Evolutionary conservation across 345 rosid genomes (phyloP).

Genomic region (Gossypioides kirkii): DNA sequence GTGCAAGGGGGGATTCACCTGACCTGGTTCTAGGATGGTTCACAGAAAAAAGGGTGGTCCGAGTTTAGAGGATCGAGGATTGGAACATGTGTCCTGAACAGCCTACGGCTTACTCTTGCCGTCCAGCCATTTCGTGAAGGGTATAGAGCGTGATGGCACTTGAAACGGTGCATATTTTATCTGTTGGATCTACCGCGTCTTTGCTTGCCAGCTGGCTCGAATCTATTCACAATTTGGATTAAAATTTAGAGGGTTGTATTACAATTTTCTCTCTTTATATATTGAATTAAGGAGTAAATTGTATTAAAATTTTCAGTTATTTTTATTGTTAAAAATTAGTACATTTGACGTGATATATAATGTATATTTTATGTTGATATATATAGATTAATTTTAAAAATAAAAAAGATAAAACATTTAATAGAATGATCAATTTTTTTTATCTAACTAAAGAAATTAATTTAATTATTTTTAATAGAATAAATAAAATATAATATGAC

Average conservation of each 20-base stretch:
- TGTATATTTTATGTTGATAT: rapidly evolving
- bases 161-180: constrained; percentile 19
- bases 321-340: too few relatives aligned
- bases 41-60: constrained; percentile 28
- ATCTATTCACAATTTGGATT: too few relatives aligned
- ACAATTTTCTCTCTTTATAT: too few relatives aligned
- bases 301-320: rapidly evolving
- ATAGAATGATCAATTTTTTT: too few relatives aligned
- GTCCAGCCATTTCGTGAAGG: not conserved
- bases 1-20: constrained; percentile 11
- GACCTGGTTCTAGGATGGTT: constrained; percentile 19
- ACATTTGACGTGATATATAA: rapidly evolving
- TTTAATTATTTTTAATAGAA: too few relatives aligned
- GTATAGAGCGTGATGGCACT: constrained; percentile 32
- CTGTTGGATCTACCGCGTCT: constrained; percentile 13
- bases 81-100: constrained; percentile 16
- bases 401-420: too few relatives aligned
- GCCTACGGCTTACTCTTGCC: constrained; percentile 19
- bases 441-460: too few relatives aligned
- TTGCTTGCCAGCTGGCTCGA: constrained; percentile 27
- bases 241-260: too few relatives aligned
- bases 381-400: too few relatives aligned
- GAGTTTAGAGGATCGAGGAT: constrained; percentile 18
- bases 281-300: too few relatives aligned
- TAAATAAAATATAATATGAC: too few relatives aligned